A percentile compares a stretch with the other conserved stretches of the same genome.
Evolutionary conservation across 495 filamentous ascomycete species (phyloP).

Genomic region (Tuber aestivum): DNA sequence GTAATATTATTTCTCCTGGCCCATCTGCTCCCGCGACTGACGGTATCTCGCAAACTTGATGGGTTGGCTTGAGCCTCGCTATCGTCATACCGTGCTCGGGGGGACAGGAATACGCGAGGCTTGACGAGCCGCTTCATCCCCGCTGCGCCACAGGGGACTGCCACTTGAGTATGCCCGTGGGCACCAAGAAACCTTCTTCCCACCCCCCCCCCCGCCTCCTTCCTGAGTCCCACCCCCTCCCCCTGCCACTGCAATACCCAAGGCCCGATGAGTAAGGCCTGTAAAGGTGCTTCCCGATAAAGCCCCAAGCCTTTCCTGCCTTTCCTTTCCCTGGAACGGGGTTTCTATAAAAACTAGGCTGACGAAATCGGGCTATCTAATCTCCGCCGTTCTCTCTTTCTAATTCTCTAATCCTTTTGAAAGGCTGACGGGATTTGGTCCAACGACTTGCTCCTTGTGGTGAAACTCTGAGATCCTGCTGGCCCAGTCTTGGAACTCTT

Average conservation of each 20-base stretch:
- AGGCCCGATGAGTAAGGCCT: neutral
- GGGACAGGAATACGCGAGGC: neutral
- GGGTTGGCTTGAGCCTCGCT: neutral
- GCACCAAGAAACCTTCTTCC: neutral
- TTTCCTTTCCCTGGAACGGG: neutral
- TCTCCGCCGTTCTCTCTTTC: neutral
- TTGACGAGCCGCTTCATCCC: neutral
- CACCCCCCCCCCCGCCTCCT: too few species aligned
- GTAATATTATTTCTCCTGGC: neutral
- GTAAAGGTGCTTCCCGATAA: neutral
- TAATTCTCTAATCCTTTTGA: neutral
- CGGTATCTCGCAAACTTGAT: neutral
- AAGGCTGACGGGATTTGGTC: neutral
- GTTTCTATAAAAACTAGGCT: neutral
- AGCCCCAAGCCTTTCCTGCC: neutral
- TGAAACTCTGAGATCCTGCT: neutral
- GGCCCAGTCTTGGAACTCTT: neutral
- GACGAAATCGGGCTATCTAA: neutral
- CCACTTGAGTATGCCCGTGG: neutral
- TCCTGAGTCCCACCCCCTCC: neutral
- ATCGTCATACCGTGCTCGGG: neutral
- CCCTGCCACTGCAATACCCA: neutral
- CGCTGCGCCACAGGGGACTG: neutral
- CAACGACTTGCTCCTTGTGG: neutral
- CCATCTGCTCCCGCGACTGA: neutral